Evolutionary conservation across 75 land plant genomes (phyloP).

Genomic region (Pseudotsuga menziesii): DNA sequence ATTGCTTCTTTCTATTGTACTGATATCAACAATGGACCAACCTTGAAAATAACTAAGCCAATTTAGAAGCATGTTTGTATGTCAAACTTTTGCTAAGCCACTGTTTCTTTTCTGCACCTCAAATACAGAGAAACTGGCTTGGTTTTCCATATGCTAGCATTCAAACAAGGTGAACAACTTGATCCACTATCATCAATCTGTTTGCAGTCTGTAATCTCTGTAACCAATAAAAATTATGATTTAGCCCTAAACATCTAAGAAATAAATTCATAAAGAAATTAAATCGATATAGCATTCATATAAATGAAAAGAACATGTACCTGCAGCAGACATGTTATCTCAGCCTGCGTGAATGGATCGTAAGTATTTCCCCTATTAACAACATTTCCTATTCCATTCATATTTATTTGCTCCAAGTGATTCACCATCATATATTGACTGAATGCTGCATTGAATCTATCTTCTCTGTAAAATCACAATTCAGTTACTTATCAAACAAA

Average conservation of each 20-base stretch:
- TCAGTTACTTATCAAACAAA: neutral
- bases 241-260: neutral
- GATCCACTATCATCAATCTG: constrained; percentile 61
- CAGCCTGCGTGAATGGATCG: constrained; percentile 46
- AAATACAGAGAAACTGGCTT: too few relatives aligned
- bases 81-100: too few relatives aligned
- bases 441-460: constrained; percentile 62
- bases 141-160: neutral
- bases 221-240: neutral
- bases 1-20: too few relatives aligned
- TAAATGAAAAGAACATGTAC: constrained; percentile 24
- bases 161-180: constrained; percentile 28
- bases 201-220: constrained; percentile 63
- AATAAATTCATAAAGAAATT: neutral
- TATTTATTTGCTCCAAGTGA: constrained; percentile 54
- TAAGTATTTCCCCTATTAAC: constrained; percentile 53
- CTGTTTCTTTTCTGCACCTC: too few relatives aligned
- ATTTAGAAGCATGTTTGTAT: too few relatives aligned
- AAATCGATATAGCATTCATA: neutral
- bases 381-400: constrained; percentile 47
- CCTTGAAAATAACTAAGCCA: too few relatives aligned
- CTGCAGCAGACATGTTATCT: constrained; percentile 60
- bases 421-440: constrained; percentile 74
- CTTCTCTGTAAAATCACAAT: constrained; percentile 40
- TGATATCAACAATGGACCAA: too few relatives aligned